Percentiles rank a stretch among this genome's conserved stretches.
Conservation (phyloP, 2,329 filamentous ascomycete genomes). For the Lasiodiplodia sp. region DNA sequence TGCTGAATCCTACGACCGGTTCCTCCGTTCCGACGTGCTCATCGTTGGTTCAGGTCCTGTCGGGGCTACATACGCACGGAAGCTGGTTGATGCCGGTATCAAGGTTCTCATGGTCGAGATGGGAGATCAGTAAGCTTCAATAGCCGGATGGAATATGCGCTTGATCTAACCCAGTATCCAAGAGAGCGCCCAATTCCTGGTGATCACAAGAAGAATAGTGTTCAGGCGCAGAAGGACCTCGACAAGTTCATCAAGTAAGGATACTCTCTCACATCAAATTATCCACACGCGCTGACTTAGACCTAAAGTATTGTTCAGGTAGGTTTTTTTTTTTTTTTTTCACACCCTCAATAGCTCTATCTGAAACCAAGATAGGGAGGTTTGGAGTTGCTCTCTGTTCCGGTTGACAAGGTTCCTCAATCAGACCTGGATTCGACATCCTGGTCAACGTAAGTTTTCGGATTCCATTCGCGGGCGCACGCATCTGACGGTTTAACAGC, state of each 20-base stretch:
- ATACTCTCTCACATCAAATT: background rate
- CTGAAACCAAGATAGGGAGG: background rate
- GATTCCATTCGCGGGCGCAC: too few relatives aligned
- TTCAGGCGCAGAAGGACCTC: constrained; percentile 35
- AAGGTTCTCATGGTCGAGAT: constrained; percentile 5
- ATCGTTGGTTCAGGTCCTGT: background rate
- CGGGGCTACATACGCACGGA: background rate
- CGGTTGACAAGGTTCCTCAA: background rate
- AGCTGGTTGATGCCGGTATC: background rate
- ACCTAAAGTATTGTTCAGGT: background rate
- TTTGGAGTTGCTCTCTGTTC: background rate
- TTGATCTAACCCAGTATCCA: background rate
- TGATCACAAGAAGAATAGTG: constrained; percentile 37
- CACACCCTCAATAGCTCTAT: background rate
- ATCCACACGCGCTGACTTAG: background rate
- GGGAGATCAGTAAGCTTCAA: background rate
- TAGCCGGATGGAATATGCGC: background rate
- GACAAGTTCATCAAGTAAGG: constrained; percentile 31
- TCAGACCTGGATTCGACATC: background rate
- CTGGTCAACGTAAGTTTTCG: background rate
- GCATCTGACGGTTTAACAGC: too few relatives aligned
- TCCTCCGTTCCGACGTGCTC: background rate
- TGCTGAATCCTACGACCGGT: too few relatives aligned
- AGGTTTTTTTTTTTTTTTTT: background rate
- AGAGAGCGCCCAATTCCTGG: constrained; percentile 33